These are phyloP conservation scores for Cytospora piceicola DNA, from an alignment of 2,329 filamentous ascomycete genomes.

Conservation along the genomic window DNA sequence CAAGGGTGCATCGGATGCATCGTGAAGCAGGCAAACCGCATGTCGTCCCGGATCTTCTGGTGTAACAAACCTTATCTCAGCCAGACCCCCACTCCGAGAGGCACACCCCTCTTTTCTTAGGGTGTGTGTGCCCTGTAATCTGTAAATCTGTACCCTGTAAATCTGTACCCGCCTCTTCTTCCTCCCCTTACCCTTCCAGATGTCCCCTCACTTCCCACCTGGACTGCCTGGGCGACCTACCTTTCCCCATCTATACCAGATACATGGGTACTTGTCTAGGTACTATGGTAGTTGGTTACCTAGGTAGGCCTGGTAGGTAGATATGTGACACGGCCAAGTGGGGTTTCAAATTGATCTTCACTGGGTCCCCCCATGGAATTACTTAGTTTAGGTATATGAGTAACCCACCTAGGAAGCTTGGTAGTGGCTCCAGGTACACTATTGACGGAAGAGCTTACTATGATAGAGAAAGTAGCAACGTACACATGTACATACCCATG, in stretches of 20 bases:
- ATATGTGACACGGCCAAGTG: background rate
- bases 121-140: too few relatives aligned
- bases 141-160: too few relatives aligned
- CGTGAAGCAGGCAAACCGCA: background rate
- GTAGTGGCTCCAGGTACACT: background rate
- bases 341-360: background rate
- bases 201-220: too few relatives aligned
- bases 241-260: too few relatives aligned
- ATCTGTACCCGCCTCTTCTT: too few relatives aligned
- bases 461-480: too few relatives aligned
- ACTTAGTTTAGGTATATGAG: background rate
- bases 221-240: too few relatives aligned
- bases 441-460: too few relatives aligned
- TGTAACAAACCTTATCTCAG: slow-evolving; percentile 24
- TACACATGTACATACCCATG: background rate
- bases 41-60: slow-evolving; percentile 1
- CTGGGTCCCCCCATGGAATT: too few relatives aligned
- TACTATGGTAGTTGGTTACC: background rate
- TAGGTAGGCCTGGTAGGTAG: background rate
- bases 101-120: too few relatives aligned
- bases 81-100: slow-evolving; percentile 9
- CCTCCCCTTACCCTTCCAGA: background rate
- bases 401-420: background rate
- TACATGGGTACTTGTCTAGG: too few relatives aligned
- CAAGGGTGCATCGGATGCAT: background rate